These are phyloP conservation scores for Auxenochlorella pyrenoidosa DNA, from an alignment of 139 green algal species.

Conservation along the genomic window DNA sequence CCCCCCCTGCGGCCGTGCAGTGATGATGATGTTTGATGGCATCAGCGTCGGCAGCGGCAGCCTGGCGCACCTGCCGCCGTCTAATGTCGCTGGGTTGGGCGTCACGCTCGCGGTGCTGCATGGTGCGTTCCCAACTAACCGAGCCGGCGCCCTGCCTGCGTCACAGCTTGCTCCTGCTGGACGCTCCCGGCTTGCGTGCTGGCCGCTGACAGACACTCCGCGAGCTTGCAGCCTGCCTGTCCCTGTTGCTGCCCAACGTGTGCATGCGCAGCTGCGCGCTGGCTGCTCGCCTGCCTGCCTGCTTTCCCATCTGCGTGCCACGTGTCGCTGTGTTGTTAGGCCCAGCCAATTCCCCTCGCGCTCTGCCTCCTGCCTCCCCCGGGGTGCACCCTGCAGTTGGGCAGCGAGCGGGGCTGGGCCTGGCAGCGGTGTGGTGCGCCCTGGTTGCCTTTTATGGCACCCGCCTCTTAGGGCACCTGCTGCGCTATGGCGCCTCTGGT, in stretches of 20 bases:
- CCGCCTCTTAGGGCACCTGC: constrained; percentile 30
- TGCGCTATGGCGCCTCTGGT: constrained; percentile 25
- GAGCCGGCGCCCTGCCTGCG: no score
- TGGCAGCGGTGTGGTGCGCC: constrained; percentile 49
- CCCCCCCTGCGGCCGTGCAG: not conserved
- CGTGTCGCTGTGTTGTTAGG: no score
- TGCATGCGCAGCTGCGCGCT: no score
- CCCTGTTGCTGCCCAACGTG: no score
- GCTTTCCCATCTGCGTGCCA: no score
- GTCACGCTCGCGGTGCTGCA: constrained; percentile 29
- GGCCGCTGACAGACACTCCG: no score
- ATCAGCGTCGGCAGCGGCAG: constrained; percentile 58
- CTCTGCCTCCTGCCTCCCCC: not conserved
- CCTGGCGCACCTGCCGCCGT: constrained; percentile 57
- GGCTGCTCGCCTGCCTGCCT: no score
- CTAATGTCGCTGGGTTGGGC: constrained; percentile 45
- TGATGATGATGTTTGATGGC: constrained; percentile 71
- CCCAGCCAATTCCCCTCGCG: no score
- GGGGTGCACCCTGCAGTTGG: not conserved
- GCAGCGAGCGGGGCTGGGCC: not conserved
- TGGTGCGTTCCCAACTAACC: not conserved
- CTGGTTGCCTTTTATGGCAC: constrained; percentile 50
- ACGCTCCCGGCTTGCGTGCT: no score
- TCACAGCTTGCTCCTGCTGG: no score
- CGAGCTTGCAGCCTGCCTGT: no score